These are phyloP conservation scores for Colletotrichum caudatum DNA, from an alignment of 2,329 filamentous ascomycete species.

Conservation along the genomic window DNA sequence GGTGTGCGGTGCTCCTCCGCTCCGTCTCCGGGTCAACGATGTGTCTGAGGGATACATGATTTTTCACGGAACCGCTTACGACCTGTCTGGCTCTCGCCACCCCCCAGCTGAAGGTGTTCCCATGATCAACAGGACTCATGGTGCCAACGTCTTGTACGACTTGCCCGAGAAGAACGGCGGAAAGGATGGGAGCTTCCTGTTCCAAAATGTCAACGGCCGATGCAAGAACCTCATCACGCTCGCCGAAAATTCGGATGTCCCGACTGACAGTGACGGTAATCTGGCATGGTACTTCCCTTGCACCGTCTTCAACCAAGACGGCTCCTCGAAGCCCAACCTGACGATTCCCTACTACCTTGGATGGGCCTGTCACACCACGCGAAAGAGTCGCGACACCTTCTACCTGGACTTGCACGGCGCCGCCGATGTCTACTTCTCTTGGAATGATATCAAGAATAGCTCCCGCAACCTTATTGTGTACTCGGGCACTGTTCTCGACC, in stretches of 20 bases:
- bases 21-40: slow-evolving; percentile 84
- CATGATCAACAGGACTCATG: slow-evolving; percentile 57
- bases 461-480: slow-evolving; percentile 94
- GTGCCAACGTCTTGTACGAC: slow-evolving; percentile 87
- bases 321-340: slow-evolving; percentile 80
- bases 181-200: slow-evolving; percentile 95
- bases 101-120: slow-evolving; percentile 85
- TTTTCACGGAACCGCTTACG: slow-evolving; percentile 92
- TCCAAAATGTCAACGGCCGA: slow-evolving; percentile 97
- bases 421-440: slow-evolving; percentile 95
- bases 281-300: slow-evolving; percentile 99
- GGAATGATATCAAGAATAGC: slow-evolving; percentile 91
- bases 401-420: slow-evolving; percentile 75
- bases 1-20: slow-evolving; percentile 81
- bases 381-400: slow-evolving; percentile 76
- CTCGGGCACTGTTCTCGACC: slow-evolving; percentile 91
- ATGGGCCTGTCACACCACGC: slow-evolving; percentile 88
- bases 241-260: slow-evolving; percentile 79
- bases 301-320: slow-evolving; percentile 91
- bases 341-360: slow-evolving; percentile 83
- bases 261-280: slow-evolving; percentile 77
- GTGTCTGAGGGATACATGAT: slow-evolving; percentile 91
- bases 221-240: slow-evolving; percentile 91
- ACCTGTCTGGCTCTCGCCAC: slow-evolving; percentile 81
- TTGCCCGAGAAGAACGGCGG: slow-evolving; percentile 84